Percentiles rank a stretch among this genome's conserved stretches.
Conservation (phyloP, 2,329 filamentous ascomycete genomes). For the Diaporthe vexans region DNA sequence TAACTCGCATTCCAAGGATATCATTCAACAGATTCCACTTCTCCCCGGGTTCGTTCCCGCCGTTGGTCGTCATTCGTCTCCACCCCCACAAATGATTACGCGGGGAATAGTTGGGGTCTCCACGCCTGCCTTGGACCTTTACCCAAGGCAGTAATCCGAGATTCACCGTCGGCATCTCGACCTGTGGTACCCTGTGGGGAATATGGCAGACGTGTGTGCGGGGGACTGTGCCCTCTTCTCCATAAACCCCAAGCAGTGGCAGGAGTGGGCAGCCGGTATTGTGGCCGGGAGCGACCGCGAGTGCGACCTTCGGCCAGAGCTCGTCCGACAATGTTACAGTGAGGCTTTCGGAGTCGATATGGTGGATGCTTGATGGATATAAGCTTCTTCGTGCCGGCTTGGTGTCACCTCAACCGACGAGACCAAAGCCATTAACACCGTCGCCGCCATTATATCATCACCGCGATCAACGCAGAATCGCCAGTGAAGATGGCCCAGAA, state of each 20-base stretch:
- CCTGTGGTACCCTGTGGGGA: constrained; percentile 10
- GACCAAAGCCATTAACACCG: neutral
- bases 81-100: constrained; percentile 21
- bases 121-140: neutral
- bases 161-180: constrained; percentile 17
- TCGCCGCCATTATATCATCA: neutral
- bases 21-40: neutral
- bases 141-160: constrained; percentile 31
- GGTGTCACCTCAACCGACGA: neutral
- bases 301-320: constrained; percentile 3
- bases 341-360: neutral
- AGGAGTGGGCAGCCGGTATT: neutral
- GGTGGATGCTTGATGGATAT: constrained; percentile 11
- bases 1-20: neutral
- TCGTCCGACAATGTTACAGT: neutral
- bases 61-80: neutral
- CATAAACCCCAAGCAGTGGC: constrained; percentile 5
- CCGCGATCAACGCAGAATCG: neutral
- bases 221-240: neutral
- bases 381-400: constrained; percentile 22
- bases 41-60: neutral
- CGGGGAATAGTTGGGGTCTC: constrained; percentile 9
- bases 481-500: neutral
- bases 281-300: neutral
- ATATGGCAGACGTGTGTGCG: neutral